Percentiles rank a stretch among this genome's conserved stretches.
phyloP scores from a whole-genome alignment of 2,329 filamentous ascomycete species.

The Phaeosphaeriaceae sp. region DNA sequence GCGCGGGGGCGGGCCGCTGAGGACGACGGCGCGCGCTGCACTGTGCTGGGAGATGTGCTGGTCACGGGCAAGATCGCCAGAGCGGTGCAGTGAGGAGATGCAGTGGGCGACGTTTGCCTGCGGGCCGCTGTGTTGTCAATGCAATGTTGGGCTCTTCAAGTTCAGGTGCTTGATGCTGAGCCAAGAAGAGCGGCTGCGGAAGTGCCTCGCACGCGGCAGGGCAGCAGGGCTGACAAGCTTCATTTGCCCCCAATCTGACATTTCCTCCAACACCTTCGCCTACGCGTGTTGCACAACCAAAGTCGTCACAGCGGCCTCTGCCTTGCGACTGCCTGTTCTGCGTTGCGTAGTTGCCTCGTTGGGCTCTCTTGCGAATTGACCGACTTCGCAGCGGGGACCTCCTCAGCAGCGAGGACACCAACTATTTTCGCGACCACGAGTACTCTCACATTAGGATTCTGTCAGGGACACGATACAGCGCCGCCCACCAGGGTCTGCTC shows the following conservation, averaged over 20 bases:
- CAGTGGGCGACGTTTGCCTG: slow-evolving; percentile 2
- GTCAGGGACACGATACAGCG: background rate
- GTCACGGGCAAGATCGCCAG: slow-evolving; percentile 1
- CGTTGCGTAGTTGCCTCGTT: background rate
- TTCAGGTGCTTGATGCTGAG: slow-evolving; percentile 8
- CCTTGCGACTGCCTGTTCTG: background rate
- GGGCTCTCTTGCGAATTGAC: background rate
- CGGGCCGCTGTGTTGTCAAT: slow-evolving; percentile 3
- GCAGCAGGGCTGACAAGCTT: slow-evolving; percentile 3
- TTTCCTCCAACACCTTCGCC: background rate
- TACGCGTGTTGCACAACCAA: background rate
- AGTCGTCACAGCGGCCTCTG: background rate
- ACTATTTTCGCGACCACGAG: background rate
- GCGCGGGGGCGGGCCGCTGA: slow-evolving; percentile 20
- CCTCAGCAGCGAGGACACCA: background rate
- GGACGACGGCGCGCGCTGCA: background rate
- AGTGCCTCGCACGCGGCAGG: slow-evolving; percentile 2
- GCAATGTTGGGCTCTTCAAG: slow-evolving; percentile 10
- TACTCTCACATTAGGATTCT: background rate
- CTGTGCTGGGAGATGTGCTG: background rate
- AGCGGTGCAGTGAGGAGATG: background rate
- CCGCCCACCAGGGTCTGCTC: background rate
- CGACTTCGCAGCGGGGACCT: background rate
- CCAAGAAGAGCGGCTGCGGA: slow-evolving; percentile 4
- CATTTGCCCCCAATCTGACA: background rate